Conservation (phyloP, 2,329 filamentous ascomycete genomes). For the Xylariomycetidae sp. region DNA sequence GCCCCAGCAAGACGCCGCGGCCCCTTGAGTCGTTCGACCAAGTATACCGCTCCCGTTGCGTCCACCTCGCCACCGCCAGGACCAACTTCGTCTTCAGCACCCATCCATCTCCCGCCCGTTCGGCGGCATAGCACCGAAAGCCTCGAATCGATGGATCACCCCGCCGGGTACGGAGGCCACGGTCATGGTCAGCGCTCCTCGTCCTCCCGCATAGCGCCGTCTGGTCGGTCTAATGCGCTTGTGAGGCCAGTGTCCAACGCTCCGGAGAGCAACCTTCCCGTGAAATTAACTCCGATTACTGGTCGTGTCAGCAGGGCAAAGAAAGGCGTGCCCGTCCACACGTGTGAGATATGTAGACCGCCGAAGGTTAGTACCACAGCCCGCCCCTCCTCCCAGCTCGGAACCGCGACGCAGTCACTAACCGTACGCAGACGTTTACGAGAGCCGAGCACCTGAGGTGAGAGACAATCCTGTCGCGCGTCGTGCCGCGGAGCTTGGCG, state of each 20-base stretch:
- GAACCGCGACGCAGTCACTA: conserved; percentile 9
- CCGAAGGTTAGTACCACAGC: conserved; percentile 46
- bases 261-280: conserved; percentile 30
- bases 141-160: conserved; percentile 44
- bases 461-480: too few species aligned
- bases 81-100: conserved; percentile 18
- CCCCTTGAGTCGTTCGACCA: conserved; percentile 26
- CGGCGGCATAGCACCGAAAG: conserved; percentile 40
- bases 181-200: conserved; percentile 31
- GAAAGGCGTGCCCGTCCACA: conserved; percentile 54
- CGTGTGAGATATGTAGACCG: conserved; percentile 45
- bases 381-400: conserved; percentile 1
- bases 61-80: conserved; percentile 10
- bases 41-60: conserved; percentile 22
- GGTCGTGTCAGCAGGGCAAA: conserved; percentile 51
- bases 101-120: conserved; percentile 23
- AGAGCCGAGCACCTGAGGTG: conserved; percentile 58
- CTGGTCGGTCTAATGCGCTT: conserved; percentile 23
- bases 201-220: conserved; percentile 25
- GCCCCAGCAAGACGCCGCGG: conserved; percentile 30
- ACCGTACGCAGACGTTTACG: conserved; percentile 48
- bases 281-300: conserved; percentile 52
- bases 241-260: conserved; percentile 37
- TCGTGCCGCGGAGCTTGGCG: too few species aligned
- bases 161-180: conserved; percentile 25